Evolutionary conservation across 495 filamentous ascomycete genomes (phyloP).

Genomic region (Hypomontagnella monticulosa): DNA sequence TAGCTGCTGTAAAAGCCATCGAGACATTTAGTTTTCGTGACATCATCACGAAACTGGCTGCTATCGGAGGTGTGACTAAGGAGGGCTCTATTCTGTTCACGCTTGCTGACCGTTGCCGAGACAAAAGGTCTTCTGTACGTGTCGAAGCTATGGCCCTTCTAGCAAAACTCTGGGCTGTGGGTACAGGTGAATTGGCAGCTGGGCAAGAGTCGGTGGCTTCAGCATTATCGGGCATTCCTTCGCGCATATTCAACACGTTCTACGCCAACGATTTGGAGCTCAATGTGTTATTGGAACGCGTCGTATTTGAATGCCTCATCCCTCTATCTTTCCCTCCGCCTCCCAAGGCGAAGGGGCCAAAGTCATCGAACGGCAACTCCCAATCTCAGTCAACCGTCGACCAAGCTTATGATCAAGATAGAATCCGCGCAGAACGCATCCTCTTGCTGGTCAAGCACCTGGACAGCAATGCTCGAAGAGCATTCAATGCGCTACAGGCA

Average conservation of each 20-base stretch:
- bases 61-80: constrained; percentile 73
- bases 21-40: constrained; percentile 79
- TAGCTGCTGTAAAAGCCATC: constrained; percentile 85
- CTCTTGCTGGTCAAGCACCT: constrained; percentile 81
- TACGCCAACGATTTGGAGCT: constrained; percentile 93
- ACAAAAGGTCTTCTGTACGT: constrained; percentile 82
- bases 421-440: constrained; percentile 84
- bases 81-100: constrained; percentile 76
- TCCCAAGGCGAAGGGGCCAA: constrained; percentile 70
- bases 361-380: constrained; percentile 66
- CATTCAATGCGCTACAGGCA: constrained; percentile 86
- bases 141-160: constrained; percentile 86
- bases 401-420: constrained; percentile 74
- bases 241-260: constrained; percentile 84
- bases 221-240: constrained; percentile 80
- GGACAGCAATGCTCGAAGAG: constrained; percentile 80
- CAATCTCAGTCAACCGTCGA: constrained; percentile 60
- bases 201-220: constrained; percentile 78
- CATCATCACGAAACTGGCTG: constrained; percentile 81
- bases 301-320: constrained; percentile 85
- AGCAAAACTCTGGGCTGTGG: constrained; percentile 89
- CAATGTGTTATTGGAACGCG: constrained; percentile 82
- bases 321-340: constrained; percentile 86
- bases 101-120: constrained; percentile 87
- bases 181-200: constrained; percentile 83